A percentile compares a stretch with the other conserved stretches of the same genome.
These are phyloP conservation scores for Trematosphaeria pertusa DNA, from an alignment of 2,329 filamentous ascomycete species.

Conservation along the genomic window DNA sequence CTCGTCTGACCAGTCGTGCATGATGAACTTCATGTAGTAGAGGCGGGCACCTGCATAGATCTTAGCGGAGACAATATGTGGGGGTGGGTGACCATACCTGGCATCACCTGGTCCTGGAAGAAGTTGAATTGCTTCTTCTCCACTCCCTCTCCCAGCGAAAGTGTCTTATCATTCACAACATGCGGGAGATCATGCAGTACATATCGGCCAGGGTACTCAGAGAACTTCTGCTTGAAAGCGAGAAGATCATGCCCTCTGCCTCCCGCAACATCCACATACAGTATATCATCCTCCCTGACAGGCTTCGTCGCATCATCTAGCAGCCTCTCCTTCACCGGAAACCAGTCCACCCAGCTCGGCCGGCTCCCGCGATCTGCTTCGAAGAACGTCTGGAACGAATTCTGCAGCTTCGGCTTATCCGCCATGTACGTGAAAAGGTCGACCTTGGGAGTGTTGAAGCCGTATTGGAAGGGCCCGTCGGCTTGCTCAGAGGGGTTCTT, in stretches of 20 bases:
- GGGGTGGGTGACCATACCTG: no score
- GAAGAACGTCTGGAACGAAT: constrained; percentile 10
- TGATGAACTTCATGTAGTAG: constrained; percentile 15
- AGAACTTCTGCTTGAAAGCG: constrained; percentile 8
- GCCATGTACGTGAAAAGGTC: constrained; percentile 10
- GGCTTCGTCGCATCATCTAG: constrained; percentile 5
- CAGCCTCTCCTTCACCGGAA: constrained; percentile 5
- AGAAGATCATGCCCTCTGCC: constrained; percentile 15
- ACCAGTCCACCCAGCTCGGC: constrained; percentile 11
- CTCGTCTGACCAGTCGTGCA: constrained; percentile 13
- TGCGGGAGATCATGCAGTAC: no score
- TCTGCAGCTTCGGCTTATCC: no score
- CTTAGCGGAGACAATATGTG: no score
- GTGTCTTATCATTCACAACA: no score
- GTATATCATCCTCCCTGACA: no score
- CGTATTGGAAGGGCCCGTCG: constrained; percentile 30
- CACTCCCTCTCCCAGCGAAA: constrained; percentile 5
- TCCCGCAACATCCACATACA: constrained; percentile 16
- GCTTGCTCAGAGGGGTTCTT: constrained; percentile 25
- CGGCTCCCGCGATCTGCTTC: constrained; percentile 10
- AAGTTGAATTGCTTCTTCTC: constrained; percentile 27
- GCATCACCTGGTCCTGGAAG: constrained; percentile 25
- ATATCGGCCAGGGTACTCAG: no score
- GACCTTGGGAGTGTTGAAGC: constrained; percentile 1
- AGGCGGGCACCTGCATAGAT: constrained; percentile 11